Conservation (phyloP, 805 yeast genomes). For the Ogataea degrootiae region DNA sequence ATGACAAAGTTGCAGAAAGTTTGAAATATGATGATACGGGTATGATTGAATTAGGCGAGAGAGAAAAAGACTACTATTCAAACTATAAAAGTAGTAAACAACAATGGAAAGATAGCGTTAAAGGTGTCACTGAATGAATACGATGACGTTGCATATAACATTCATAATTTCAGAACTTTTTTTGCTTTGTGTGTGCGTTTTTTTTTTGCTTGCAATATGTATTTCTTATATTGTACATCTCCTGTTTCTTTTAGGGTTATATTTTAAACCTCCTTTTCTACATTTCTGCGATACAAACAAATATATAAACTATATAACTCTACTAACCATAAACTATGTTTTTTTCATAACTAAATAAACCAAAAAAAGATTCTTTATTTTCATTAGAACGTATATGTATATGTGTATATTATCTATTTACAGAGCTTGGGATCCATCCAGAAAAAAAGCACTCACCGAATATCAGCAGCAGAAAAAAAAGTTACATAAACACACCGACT, state of each 20-base stretch:
- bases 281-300: neutral
- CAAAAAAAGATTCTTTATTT: neutral
- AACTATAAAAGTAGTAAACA: constrained; percentile 40
- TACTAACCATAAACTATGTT: no score
- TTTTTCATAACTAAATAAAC: neutral
- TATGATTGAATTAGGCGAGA: neutral
- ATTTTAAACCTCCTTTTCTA: neutral
- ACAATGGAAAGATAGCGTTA: constrained; percentile 35
- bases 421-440: no score
- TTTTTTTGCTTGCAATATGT: no score
- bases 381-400: no score
- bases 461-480: neutral
- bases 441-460: neutral
- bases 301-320: no score
- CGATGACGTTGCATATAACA: no score
- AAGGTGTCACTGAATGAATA: constrained; percentile 30
- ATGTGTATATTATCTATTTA: no score
- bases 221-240: no score
- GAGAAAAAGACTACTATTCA: constrained; percentile 34
- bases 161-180: no score
- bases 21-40: neutral
- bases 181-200: no score
- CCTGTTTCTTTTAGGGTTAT: no score
- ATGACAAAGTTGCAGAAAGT: neutral
- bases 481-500: neutral